Evolutionary conservation across 805 yeast genomes (phyloP).

Genomic region (Metschnikowia amazonensis): DNA sequence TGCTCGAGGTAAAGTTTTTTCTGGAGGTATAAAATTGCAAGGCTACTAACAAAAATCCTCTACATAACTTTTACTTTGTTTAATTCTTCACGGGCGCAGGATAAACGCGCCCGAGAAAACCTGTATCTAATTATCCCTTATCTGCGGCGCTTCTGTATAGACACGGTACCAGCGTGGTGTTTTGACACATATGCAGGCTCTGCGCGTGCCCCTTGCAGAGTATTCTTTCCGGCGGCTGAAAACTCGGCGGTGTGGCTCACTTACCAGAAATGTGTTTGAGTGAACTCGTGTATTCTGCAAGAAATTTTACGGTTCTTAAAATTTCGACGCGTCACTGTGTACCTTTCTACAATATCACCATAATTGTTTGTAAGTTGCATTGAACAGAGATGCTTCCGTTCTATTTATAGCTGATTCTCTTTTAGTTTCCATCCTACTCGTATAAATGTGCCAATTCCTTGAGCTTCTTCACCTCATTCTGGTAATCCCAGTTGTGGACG

Average conservation of each 20-base stretch:
- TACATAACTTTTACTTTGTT: not conserved
- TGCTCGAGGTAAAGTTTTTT: no score
- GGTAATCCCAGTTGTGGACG: slow-evolving; percentile 23
- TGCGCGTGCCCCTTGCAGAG: slow-evolving; percentile 4
- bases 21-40: no score
- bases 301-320: no score
- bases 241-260: not conserved
- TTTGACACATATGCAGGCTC: not conserved
- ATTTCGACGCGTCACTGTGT: no score
- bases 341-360: no score
- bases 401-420: not conserved
- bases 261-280: not conserved
- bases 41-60: not conserved
- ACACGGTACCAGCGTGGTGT: slow-evolving; percentile 1
- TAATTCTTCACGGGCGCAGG: slow-evolving; percentile 1
- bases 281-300: not conserved
- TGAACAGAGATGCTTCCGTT: not conserved
- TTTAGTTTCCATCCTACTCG: not conserved
- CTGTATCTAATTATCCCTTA: not conserved
- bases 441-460: slow-evolving; percentile 10
- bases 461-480: slow-evolving; percentile 17
- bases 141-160: not conserved
- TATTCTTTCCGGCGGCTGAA: not conserved
- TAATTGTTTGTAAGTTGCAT: not conserved
- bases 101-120: not conserved